phyloP scores from a whole-genome alignment of 176 grass and related monocot genomes.

The Lolium rigidum region DNA sequence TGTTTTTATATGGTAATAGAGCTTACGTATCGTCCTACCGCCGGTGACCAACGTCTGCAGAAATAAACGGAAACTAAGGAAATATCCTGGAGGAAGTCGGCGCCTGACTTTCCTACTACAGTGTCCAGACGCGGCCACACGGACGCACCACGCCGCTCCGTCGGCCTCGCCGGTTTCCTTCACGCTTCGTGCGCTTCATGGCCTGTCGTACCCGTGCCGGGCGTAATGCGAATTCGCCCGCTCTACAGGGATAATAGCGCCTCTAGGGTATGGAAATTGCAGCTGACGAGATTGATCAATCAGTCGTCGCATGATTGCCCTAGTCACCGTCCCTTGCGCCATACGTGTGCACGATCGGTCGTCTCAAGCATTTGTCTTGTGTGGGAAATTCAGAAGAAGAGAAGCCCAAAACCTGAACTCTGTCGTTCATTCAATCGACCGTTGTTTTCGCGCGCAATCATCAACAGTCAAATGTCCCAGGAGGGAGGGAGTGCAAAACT shows the following conservation, averaged over 20 bases:
- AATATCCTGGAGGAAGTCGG: conserved; percentile 17
- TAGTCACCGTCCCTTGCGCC: not conserved
- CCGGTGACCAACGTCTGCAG: not conserved
- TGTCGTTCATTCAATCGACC: not conserved
- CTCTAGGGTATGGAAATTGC: not conserved
- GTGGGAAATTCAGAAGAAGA: not conserved
- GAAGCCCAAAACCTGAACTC: not conserved
- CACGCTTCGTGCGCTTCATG: not conserved
- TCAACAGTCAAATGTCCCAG: not conserved
- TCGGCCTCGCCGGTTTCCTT: not conserved
- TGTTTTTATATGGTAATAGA: conserved; percentile 17
- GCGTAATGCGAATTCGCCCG: not conserved
- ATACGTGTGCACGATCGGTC: not conserved
- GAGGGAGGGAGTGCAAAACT: not conserved
- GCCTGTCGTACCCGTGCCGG: no score
- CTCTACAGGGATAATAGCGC: no score
- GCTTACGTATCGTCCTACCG: not conserved
- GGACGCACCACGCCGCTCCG: not conserved
- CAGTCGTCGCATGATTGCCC: not conserved
- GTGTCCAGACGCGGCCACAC: not conserved
- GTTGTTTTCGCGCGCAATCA: not conserved
- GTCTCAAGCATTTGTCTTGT: not conserved
- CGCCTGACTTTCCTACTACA: not conserved
- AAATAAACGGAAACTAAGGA: not conserved
- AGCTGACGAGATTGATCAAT: not conserved